Conservation (phyloP, 192 early-diverging fungal species). For the Mortierella hygrophila region DNA sequence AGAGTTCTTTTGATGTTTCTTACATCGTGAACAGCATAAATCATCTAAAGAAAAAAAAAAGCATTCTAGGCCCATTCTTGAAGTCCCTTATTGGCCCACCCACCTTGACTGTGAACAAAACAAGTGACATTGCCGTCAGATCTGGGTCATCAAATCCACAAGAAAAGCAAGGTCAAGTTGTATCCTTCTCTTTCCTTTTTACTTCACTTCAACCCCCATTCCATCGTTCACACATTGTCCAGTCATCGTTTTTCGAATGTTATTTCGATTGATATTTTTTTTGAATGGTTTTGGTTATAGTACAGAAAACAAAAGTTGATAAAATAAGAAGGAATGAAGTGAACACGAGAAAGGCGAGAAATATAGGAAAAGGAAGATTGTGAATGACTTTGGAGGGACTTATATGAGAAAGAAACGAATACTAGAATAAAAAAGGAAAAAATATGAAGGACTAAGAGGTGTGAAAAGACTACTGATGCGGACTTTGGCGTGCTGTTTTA, state of each 20-base stretch:
- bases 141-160: too few species aligned
- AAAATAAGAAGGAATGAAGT: not conserved
- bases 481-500: not conserved
- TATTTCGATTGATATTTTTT: not conserved
- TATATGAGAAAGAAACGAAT: not conserved
- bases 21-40: too few species aligned
- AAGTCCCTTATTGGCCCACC: too few species aligned
- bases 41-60: too few species aligned
- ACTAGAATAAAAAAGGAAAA: not conserved
- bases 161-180: too few species aligned
- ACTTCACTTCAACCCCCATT: too few species aligned
- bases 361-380: not conserved
- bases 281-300: not conserved
- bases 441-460: too few species aligned
- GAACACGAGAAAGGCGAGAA: not conserved
- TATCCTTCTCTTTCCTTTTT: too few species aligned
- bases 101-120: too few species aligned
- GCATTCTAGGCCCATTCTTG: too few species aligned
- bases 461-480: not conserved
- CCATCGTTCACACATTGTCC: not conserved
- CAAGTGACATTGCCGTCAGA: too few species aligned
- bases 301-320: not conserved
- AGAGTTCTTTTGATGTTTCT: too few species aligned
- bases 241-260: not conserved
- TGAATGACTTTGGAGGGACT: not conserved